Base-by-base conservation (phyloP, 495 filamentous ascomycete genomes). In the Paragyromitra xinjiangensis region DNA sequence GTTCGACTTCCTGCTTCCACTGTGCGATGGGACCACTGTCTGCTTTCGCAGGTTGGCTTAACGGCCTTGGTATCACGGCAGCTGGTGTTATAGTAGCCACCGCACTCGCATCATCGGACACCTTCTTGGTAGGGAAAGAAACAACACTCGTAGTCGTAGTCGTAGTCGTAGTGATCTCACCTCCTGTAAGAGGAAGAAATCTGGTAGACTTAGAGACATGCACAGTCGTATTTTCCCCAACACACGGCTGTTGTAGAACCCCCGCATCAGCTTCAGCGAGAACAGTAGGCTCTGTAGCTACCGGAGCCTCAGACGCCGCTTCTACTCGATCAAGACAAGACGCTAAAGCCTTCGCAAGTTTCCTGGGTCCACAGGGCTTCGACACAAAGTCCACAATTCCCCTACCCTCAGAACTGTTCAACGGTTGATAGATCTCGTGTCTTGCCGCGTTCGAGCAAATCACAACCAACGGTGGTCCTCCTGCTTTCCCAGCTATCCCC, bases 311-410 rank as follows among this genome's bases (percentile, higher is more conserved):
- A n/a, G 44, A 42, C 11, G 42, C 9, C 29, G 44, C 39, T 39
- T 79, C 73, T 58, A 81, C 48, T 55, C 79, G 51, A 62, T 85
- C 79, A 42, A 85, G 72, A 74, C 84, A 85, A 29, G 78, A 68
- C 44, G 80, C 71, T 8, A 85, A 86, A 74, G 83, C 87, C 83
- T 88, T 90, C 8, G 89, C 89, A 40, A 92, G 79, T 77, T 92
- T 92, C 72, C 91, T 87, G 16, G 90, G 90, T 0, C 90, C 91
- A 71, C 86, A 89, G 5, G 88, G 88, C 45, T 85, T 87, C 29
- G 86, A 85, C 22, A 88, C 83, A 40, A 87, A 78, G 22, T 78
- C 66, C 34, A 71, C 61, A 22, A 79, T 78, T 11, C 77, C 77
- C 40, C 29, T 59, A 26, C 62, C 59, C 11, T 42, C 62, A 22